These are phyloP conservation scores for Cercospora berteroae DNA, from an alignment of 2,329 filamentous ascomycete species.

Conservation along the genomic window DNA sequence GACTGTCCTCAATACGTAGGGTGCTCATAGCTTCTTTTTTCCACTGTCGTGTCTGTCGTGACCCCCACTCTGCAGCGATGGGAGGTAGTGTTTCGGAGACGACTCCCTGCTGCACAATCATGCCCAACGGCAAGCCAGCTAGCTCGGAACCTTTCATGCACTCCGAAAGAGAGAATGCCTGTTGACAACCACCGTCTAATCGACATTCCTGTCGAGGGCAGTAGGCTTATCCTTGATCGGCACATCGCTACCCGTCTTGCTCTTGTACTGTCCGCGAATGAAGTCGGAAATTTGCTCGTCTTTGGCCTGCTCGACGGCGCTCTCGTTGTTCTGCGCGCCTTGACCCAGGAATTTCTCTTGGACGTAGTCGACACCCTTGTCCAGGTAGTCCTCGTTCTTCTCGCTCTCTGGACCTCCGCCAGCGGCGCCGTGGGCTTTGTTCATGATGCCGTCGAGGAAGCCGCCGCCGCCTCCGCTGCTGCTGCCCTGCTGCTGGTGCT, in stretches of 20 bases:
- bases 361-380: slow-evolving; percentile 77
- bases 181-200: neutral
- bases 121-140: neutral
- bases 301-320: slow-evolving; percentile 75
- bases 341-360: slow-evolving; percentile 72
- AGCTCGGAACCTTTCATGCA: neutral
- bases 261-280: slow-evolving; percentile 70
- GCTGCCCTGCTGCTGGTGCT: slow-evolving; percentile 35
- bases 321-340: slow-evolving; percentile 68
- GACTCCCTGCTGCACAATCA: neutral
- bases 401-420: slow-evolving; percentile 70
- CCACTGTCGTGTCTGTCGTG: neutral
- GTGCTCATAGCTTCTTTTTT: neutral
- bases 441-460: slow-evolving; percentile 60
- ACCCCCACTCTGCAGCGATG: neutral
- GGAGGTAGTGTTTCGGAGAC: neutral
- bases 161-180: neutral
- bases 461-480: slow-evolving; percentile 42
- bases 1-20: slow-evolving; percentile 1
- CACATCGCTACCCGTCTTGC: slow-evolving; percentile 64
- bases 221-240: slow-evolving; percentile 64
- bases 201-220: slow-evolving; percentile 14
- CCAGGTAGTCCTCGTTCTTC: slow-evolving; percentile 75
- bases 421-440: slow-evolving; percentile 69
- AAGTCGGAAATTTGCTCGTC: slow-evolving; percentile 75